Base-by-base conservation (phyloP, 2,329 filamentous ascomycete genomes). In the Ascochyta viciae-villosae region DNA sequence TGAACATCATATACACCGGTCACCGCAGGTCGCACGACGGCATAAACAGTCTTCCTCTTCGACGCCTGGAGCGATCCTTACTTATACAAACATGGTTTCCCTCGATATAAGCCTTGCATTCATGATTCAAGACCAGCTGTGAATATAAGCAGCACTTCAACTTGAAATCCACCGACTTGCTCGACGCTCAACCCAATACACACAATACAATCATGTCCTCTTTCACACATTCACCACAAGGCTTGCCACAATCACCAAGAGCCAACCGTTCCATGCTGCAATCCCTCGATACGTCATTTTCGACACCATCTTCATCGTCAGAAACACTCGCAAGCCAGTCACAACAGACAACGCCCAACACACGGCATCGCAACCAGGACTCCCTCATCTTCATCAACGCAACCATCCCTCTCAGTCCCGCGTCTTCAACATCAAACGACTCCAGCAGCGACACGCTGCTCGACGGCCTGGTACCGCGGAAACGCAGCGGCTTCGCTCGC, bases 351-450 rank as follows among this genome's bases (percentile, higher is more conserved):
- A 43, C 34, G 41, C 40, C 23, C 1, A 15, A 23, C 29, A 46
- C 41, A 50, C 46, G 41, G 41, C 35, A 42, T 16, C 53, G 53
- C 46, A 55, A 44, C 35, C 58, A 39, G 46, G 62, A 67, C 44
- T 69, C 68, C 0, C 50, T 70, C 22, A 74, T 75, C 54, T 75
- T 75, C 64, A 64, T 61, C 54, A 70, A 74, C 38, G 72, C 72
- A 1, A 74, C 68, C 2, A 72, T 75, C 40, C 72, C 72, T 2
- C 65, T 74, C 15, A 72, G 68, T 56, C 72, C 72, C 0, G 39
- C 55, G 2, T 61, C 63, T 0, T 64, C 70, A 0, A 55, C 61
- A 2, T 60, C 66, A 8, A 43, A 49, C 39, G 47, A 50, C 26
- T 52, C 39, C 4, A 42, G 27, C 26, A 61, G 49, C 41, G 63